Evolutionary conservation across 2,329 filamentous ascomycete genomes (phyloP), one percentile per base, ranked within the genome.

Genomic region (Leptographium procerum): DNA sequence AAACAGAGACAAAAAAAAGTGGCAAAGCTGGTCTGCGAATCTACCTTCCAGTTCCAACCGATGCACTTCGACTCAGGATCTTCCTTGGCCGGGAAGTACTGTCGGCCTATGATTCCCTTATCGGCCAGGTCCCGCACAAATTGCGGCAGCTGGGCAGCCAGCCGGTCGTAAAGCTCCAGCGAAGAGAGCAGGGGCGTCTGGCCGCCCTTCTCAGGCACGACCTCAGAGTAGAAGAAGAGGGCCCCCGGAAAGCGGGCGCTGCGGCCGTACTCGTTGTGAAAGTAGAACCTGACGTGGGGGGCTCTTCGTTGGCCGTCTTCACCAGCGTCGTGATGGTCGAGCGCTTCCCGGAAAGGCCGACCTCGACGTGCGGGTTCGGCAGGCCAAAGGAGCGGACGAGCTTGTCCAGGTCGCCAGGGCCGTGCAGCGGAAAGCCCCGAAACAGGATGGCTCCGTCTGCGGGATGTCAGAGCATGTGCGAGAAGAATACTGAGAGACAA

Each of bases 31-130:
- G n/a, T n/a, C n/a, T n/a, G n/a, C n/a, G n/a, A n/a, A n/a, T n/a
- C n/a, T n/a, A 40, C 36, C 36, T 22, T 53, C 60, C 60, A 60
- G 60, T 61, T 61, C 60, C 60, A 61, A n/a, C 60, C 60, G 28
- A 61, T 61, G 19, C 51, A 47, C 36, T 55, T 51, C 2, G 60
- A 26, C 26, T 61, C 60, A 11, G 58, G 58, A 31, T 61, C 60
- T 10, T 60, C 58, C 31, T 61, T 61, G 56, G 58, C 22, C 11
- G 60, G 60, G 36, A 58, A 61, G 52, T 61, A 61, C 28, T 61
- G 60, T 4, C 60, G 51, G 11, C 60, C 58, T 16, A 60, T 58
- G 31, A 61, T 36, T n/a, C 60, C 60, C 31, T 60, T 58, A 16
- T 56, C 53, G 9, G 47, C 31, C 33, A 61, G 54, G 13, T 57